Percentiles rank a stretch among this genome's conserved stretches.
These are phyloP conservation scores for Raffaelea ambrosiae DNA, from an alignment of 2,329 filamentous ascomycete species.

Conservation along the genomic window DNA sequence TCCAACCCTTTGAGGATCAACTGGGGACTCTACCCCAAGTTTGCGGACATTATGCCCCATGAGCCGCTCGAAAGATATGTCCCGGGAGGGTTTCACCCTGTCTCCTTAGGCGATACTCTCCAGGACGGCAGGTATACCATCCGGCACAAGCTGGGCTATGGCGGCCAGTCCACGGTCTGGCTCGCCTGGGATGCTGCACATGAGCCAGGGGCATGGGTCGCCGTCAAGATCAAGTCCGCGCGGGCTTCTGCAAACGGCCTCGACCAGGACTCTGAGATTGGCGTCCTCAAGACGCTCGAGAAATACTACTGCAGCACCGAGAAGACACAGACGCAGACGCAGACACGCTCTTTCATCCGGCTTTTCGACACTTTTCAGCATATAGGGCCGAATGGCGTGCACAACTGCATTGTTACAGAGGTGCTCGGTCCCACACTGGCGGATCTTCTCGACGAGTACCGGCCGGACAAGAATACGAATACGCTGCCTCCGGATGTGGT, in stretches of 20 bases:
- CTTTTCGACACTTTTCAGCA: neutral
- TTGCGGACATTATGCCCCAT: neutral
- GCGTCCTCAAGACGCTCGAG: neutral
- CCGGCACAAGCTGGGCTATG: conserved; percentile 2
- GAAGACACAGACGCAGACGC: neutral
- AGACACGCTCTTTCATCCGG: neutral
- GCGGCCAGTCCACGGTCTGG: conserved; percentile 3
- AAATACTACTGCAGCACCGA: neutral
- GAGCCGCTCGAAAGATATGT: neutral
- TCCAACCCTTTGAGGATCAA: neutral
- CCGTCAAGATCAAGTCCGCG: neutral
- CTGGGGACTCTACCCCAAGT: conserved; percentile 1
- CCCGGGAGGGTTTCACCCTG: conserved; percentile 2
- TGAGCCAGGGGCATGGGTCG: neutral
- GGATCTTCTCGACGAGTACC: neutral
- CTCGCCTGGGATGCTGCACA: neutral
- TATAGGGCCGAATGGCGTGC: neutral
- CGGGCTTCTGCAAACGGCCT: neutral
- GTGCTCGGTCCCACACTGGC: neutral
- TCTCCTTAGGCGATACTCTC: neutral
- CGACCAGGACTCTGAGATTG: neutral
- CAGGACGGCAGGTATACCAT: conserved; percentile 1
- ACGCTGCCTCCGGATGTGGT: neutral
- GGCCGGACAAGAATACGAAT: neutral
- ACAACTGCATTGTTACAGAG: conserved; percentile 1